phyloP scores from a whole-genome alignment of 352 stramenopile species.

The Pythium phragmitis region DNA sequence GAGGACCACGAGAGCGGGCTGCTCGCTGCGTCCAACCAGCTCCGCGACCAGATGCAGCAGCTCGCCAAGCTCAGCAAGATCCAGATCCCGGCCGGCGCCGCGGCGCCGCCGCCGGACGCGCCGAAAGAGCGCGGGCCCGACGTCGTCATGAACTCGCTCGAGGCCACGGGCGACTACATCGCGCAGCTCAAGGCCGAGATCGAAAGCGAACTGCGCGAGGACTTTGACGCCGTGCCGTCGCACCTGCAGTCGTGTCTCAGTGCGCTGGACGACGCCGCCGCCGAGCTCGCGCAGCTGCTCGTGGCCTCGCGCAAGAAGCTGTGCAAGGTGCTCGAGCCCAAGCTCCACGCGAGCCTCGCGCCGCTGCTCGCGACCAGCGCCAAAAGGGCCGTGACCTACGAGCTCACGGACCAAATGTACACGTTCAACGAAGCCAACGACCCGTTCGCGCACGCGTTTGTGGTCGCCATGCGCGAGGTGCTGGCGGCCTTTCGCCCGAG shows the following conservation, averaged over 20 bases:
- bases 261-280: conserved; percentile 67
- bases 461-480: conserved; percentile 54
- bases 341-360: conserved; percentile 52
- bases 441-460: conserved; percentile 78
- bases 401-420: conserved; percentile 84
- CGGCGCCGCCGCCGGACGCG: conserved; percentile 30
- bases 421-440: conserved; percentile 88
- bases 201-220: conserved; percentile 60
- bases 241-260: conserved; percentile 73
- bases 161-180: conserved; percentile 75
- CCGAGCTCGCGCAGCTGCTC: conserved; percentile 72
- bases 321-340: conserved; percentile 72
- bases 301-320: conserved; percentile 69
- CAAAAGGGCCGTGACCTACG: conserved; percentile 62
- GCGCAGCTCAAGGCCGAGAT: conserved; percentile 78
- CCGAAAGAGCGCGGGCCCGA: conserved; percentile 65
- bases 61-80: conserved; percentile 86
- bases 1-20: conserved; percentile 50
- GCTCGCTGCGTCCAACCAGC: conserved; percentile 54
- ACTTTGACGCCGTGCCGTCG: conserved; percentile 72
- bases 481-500: conserved; percentile 48
- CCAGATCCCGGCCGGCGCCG: conserved; percentile 25
- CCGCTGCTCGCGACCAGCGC: conserved; percentile 46
- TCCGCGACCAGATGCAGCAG: conserved; percentile 87
- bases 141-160: conserved; percentile 84